These are phyloP conservation scores for Exophiala calicioides DNA, from an alignment of 2,329 filamentous ascomycete species.

Conservation along the genomic window DNA sequence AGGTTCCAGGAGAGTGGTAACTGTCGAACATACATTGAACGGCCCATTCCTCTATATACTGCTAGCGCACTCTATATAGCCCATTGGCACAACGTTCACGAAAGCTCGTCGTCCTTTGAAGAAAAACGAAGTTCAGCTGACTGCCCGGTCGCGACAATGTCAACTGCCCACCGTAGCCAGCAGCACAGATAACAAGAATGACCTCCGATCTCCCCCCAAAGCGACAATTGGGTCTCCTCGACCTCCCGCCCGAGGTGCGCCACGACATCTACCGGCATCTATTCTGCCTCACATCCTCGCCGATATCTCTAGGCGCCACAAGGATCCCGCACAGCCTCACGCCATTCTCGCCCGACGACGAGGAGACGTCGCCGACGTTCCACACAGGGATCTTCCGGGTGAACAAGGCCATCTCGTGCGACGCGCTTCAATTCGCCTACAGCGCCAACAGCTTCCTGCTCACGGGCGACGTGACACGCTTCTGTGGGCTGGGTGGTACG, in stretches of 20 bases:
- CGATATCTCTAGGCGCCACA: conserved; percentile 15
- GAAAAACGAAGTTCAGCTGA: too few species aligned
- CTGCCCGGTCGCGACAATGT: background rate
- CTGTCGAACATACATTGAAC: too few species aligned
- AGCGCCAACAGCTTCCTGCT: conserved; percentile 20
- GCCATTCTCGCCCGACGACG: conserved; percentile 1
- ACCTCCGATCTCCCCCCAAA: background rate
- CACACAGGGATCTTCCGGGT: conserved; percentile 21
- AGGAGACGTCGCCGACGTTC: conserved; percentile 15
- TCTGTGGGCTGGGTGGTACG: conserved; percentile 10
- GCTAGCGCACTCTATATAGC: too few species aligned
- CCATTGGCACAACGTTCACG: too few species aligned
- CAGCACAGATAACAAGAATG: background rate
- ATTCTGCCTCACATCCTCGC: conserved; percentile 19
- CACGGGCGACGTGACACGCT: conserved; percentile 13
- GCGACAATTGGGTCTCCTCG: conserved; percentile 3
- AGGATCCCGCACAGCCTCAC: conserved; percentile 4
- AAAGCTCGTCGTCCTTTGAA: too few species aligned
- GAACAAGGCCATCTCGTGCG: conserved; percentile 23
- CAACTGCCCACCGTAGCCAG: too few species aligned
- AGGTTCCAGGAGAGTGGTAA: too few species aligned
- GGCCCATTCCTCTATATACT: too few species aligned
- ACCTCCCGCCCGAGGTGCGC: conserved; percentile 23
- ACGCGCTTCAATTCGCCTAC: conserved; percentile 24
- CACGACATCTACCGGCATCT: conserved; percentile 21